Conservation (phyloP, 371 early-diverging fungal species). For the Actinomortierella wolfii region DNA sequence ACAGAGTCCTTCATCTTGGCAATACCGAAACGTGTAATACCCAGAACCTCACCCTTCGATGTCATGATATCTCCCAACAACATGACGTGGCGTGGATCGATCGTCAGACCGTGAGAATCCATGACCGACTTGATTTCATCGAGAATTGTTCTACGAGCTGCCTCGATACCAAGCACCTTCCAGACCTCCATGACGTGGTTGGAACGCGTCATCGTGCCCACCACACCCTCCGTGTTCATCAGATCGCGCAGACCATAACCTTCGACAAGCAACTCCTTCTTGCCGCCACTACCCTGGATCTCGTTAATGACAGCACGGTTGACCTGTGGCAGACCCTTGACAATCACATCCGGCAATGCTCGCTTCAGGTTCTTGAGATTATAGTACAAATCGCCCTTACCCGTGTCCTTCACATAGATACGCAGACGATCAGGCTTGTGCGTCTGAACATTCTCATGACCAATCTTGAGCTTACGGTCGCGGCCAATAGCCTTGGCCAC, state of each 20-base stretch:
- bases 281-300: slow-evolving; percentile 60
- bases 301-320: slow-evolving; percentile 89
- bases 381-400: slow-evolving; percentile 69
- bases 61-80: slow-evolving; percentile 99
- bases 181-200: slow-evolving; percentile 97
- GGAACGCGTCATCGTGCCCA: slow-evolving; percentile 80
- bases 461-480: slow-evolving; percentile 87
- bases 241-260: slow-evolving; percentile 94
- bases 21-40: slow-evolving; percentile 99
- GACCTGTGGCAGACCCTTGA: slow-evolving; percentile 85
- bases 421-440: slow-evolving; percentile 76
- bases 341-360: slow-evolving; percentile 78
- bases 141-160: slow-evolving; percentile 85
- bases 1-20: slow-evolving; percentile 99
- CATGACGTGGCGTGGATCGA: slow-evolving; percentile 98
- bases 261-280: slow-evolving; percentile 85
- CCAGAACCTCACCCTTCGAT: slow-evolving; percentile 95
- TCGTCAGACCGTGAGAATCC: slow-evolving; percentile 70
- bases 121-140: slow-evolving; percentile 76
- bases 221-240: slow-evolving; percentile 85
- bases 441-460: slow-evolving; percentile 70
- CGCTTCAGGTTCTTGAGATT: slow-evolving; percentile 86
- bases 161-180: slow-evolving; percentile 97
- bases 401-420: slow-evolving; percentile 72
- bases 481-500: slow-evolving; percentile 80